phyloP scores from a whole-genome alignment of 2,329 filamentous ascomycete genomes.

The Monosporascus cannonballus region DNA sequence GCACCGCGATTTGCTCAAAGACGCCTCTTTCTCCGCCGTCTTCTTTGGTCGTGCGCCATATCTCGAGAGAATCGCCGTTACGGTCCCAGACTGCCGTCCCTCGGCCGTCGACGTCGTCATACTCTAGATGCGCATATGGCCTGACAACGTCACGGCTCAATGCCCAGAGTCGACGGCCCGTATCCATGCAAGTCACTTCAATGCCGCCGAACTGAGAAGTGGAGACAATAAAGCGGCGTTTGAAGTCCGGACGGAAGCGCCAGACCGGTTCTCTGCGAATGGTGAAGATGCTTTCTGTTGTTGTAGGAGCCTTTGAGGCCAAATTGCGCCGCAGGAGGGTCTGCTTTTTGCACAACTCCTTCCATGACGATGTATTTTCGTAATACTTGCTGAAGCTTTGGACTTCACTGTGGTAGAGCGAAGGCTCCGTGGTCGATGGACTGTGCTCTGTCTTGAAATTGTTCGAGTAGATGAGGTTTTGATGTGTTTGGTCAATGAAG shows the following conservation, averaged over 20 bases:
- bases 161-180: slow-evolving; percentile 31
- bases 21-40: slow-evolving; percentile 29
- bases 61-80: slow-evolving; percentile 36
- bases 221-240: slow-evolving; percentile 37
- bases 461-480: slow-evolving; percentile 12
- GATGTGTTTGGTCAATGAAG: slow-evolving; percentile 14
- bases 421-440: not conserved
- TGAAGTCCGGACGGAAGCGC: slow-evolving; percentile 40
- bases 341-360: slow-evolving; percentile 36
- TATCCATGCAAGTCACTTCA: slow-evolving; percentile 40
- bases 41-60: slow-evolving; percentile 32
- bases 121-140: slow-evolving; percentile 39
- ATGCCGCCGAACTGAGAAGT: slow-evolving; percentile 39
- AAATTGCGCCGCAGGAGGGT: slow-evolving; percentile 33
- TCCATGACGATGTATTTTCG: slow-evolving; percentile 31
- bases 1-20: slow-evolving; percentile 32
- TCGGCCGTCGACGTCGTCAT: slow-evolving; percentile 26
- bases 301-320: slow-evolving; percentile 25
- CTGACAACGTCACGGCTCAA: slow-evolving; percentile 27
- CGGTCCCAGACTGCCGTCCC: slow-evolving; percentile 39
- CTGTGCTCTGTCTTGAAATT: slow-evolving; percentile 1
- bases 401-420: not conserved
- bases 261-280: slow-evolving; percentile 35
- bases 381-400: slow-evolving; percentile 28
- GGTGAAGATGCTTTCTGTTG: slow-evolving; percentile 33